Evolutionary conservation across 306 rosid genomes (phyloP).

Genomic region (Cucumis hystrix): DNA sequence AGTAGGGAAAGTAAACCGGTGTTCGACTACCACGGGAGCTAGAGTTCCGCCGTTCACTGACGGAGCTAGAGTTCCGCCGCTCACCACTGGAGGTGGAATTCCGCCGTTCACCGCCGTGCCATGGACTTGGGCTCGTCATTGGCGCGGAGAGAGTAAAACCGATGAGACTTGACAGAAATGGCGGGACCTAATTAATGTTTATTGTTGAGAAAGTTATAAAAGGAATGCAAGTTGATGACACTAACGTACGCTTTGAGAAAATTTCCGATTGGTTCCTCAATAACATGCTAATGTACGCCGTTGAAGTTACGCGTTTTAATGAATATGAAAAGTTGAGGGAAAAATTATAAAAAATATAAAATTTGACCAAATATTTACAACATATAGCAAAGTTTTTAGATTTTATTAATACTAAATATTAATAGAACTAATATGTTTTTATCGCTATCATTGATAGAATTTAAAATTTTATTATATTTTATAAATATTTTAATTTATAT

Average conservation of each 20-base stretch:
- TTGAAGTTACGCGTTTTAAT: background rate
- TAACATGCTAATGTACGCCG: background rate
- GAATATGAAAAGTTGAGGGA: background rate
- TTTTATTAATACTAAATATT: too few relatives aligned
- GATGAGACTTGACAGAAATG: background rate
- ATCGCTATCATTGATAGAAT: too few relatives aligned
- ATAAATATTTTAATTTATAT: too few relatives aligned
- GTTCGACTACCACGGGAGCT: constrained; percentile 25
- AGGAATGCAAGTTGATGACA: background rate
- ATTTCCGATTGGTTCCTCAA: background rate
- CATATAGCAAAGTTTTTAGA: too few relatives aligned
- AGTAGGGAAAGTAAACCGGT: constrained; percentile 13
- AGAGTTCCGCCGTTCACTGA: constrained; percentile 16
- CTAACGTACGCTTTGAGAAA: background rate
- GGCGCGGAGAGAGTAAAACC: constrained; percentile 3
- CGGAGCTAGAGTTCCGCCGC: constrained; percentile 22
- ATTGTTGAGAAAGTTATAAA: background rate
- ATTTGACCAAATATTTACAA: too few relatives aligned
- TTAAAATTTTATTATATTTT: too few relatives aligned
- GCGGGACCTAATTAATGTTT: background rate
- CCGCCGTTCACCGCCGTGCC: constrained; percentile 17
- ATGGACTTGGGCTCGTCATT: constrained; percentile 19
- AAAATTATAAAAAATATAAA: too few relatives aligned
- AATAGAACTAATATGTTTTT: too few relatives aligned
- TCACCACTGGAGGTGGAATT: constrained; percentile 18